Conservation (phyloP, 208 protist genomes). For the Leishmania gerbilli region DNA sequence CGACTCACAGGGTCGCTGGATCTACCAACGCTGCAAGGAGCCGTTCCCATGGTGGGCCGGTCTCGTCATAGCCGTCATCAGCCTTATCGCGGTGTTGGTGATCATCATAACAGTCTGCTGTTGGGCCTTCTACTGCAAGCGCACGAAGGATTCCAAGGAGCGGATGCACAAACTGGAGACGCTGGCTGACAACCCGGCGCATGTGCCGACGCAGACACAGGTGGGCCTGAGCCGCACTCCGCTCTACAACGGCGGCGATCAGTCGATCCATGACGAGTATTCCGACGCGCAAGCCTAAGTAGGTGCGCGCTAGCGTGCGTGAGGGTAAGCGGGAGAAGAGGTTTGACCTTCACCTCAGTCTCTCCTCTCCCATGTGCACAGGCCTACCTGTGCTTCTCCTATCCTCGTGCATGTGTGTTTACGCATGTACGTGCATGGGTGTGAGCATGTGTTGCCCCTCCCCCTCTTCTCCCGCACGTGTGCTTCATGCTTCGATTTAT, state of each 20-base stretch:
- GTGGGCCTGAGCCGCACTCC: slow-evolving; percentile 41
- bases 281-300: not conserved
- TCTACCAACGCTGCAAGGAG: slow-evolving; percentile 44
- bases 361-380: not conserved
- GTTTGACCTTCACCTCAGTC: not conserved
- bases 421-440: not conserved
- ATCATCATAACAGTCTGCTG: slow-evolving; percentile 52
- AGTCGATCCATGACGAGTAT: slow-evolving; percentile 21
- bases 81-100: slow-evolving; percentile 33
- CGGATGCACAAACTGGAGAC: slow-evolving; percentile 34
- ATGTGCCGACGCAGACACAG: slow-evolving; percentile 62
- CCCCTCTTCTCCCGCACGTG: not conserved
- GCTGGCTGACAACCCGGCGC: slow-evolving; percentile 44
- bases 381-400: not conserved
- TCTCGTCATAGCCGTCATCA: slow-evolving; percentile 44
- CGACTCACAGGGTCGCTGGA: slow-evolving; percentile 41
- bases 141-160: slow-evolving; percentile 34
- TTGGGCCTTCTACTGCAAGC: slow-evolving; percentile 40
- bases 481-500: not conserved
- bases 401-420: not conserved
- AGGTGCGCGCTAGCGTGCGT: not conserved
- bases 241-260: not conserved
- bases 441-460: not conserved
- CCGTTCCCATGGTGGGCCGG: slow-evolving; percentile 59
- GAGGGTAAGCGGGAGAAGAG: not conserved